Evolutionary conservation across 441 rosid genomes (phyloP), one percentile per base, ranked within the genome.

Genomic region (Erodium moschatum): DNA sequence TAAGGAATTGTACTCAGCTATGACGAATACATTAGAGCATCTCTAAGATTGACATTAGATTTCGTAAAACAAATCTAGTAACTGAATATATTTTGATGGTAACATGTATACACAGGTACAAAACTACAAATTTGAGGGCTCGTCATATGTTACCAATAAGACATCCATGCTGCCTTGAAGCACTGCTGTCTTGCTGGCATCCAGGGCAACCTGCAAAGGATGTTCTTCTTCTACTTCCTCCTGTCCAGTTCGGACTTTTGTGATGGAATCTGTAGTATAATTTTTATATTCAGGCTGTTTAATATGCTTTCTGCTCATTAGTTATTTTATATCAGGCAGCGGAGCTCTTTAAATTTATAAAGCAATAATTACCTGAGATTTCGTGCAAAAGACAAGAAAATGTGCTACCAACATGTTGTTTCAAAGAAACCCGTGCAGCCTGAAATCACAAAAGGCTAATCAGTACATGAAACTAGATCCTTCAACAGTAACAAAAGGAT

Each of bases 141-240:
- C 58, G 31, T 60, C 69, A 64, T 67, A 64, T 67, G 12, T 76
- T 89, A 82, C 99, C 97, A 84, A 74, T 68, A 94, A 81, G 76
- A 85, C 79, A 83, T 83, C 86, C 80, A 85, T 78, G 79, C 90
- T 86, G 86, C 99, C 99, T 76, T 89, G 87, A 76, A 94, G 88
- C 73, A 91, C 81, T 19, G 86, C 81, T 31, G 76, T 84, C 86
- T 83, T 87, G 82, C 97, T 85, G 65, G 85, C 82, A 79, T 88
- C 96, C 75, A 91, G 71, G 69, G 87, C 84, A 78, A 72, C 81
- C 77, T 83, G 88, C 78, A 94, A 79, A 19, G 81, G 67, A 69
- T 83, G 74, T 73, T 80, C 90, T 65, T 85, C 48, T 42, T 42
- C 86, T 35, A 29, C 79, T 72, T 77, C 84, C 76, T 89, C 96